phyloP scores from a whole-genome alignment of 768 basidiomycete species.

The Mycena polygramma region DNA sequence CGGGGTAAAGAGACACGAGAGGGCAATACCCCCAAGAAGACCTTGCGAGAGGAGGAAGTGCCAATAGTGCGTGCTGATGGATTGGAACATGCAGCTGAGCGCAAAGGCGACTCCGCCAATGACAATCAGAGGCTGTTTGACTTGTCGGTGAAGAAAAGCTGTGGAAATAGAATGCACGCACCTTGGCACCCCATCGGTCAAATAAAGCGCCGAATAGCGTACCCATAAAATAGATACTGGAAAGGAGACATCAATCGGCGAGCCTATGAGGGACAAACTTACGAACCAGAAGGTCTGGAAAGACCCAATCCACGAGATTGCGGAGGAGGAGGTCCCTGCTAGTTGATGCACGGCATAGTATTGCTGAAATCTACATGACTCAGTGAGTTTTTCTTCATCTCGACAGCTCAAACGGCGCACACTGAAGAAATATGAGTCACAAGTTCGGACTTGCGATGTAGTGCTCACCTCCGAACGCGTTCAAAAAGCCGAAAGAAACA shows the following conservation, averaged over 20 bases:
- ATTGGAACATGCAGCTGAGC: constrained; percentile 27
- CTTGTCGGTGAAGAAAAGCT: neutral
- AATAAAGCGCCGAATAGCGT: constrained; percentile 37
- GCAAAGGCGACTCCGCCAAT: constrained; percentile 25
- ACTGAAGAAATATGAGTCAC: constrained; percentile 10
- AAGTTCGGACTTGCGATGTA: constrained; percentile 2
- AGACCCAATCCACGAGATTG: constrained; percentile 45
- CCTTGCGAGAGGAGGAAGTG: constrained; percentile 71
- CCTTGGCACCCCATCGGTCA: constrained; percentile 36
- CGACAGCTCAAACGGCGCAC: neutral
- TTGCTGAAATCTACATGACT: constrained; percentile 37
- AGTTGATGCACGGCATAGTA: constrained; percentile 42
- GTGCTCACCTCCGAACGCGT: constrained; percentile 37
- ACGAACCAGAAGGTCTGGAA: constrained; percentile 40
- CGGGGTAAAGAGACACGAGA: constrained; percentile 37
- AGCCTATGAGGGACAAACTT: neutral
- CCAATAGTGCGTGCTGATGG: constrained; percentile 56
- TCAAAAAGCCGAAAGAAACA: constrained; percentile 38
- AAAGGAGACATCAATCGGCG: constrained; percentile 1
- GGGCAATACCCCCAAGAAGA: constrained; percentile 59
- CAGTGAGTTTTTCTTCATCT: no score
- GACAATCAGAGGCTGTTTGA: constrained; percentile 20
- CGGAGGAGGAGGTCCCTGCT: constrained; percentile 36
- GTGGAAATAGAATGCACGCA: constrained; percentile 8
- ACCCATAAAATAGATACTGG: constrained; percentile 38